These are phyloP conservation scores for Trichoderma sp. DNA, from an alignment of 2,329 filamentous ascomycete species.

Conservation along the genomic window DNA sequence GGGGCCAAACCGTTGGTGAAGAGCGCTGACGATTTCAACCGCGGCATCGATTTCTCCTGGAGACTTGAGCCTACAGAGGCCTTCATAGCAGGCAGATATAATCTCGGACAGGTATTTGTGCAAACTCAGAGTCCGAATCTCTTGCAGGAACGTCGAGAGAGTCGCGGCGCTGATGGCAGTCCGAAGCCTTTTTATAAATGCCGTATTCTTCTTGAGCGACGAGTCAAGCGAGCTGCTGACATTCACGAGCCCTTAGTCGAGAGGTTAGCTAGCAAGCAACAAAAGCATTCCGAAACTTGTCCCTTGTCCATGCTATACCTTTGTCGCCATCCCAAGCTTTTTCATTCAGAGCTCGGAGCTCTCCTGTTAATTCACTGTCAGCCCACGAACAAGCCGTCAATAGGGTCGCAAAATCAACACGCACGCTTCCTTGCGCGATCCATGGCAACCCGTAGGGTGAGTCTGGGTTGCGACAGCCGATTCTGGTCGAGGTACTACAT, in stretches of 20 bases:
- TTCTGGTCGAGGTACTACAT: slow-evolving; percentile 42
- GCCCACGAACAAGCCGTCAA: not conserved
- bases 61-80: slow-evolving; percentile 85
- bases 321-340: slow-evolving; percentile 85
- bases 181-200: slow-evolving; percentile 93
- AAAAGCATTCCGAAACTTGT: not conserved
- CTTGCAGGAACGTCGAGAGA: slow-evolving; percentile 79
- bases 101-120: slow-evolving; percentile 98
- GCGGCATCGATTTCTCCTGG: slow-evolving; percentile 89
- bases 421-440: slow-evolving; percentile 63
- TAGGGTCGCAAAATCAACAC: not conserved
- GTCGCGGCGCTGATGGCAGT: slow-evolving; percentile 81
- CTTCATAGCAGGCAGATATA: slow-evolving; percentile 92
- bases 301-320: slow-evolving; percentile 50
- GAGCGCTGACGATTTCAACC: slow-evolving; percentile 88
- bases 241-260: slow-evolving; percentile 65
- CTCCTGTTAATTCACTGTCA: slow-evolving; percentile 54
- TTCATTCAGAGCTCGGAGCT: slow-evolving; percentile 84
- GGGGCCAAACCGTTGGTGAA: slow-evolving; percentile 92
- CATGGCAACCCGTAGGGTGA: slow-evolving; percentile 47
- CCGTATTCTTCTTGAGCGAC: slow-evolving; percentile 95
- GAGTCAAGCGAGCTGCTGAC: slow-evolving; percentile 83
- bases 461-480: slow-evolving; percentile 24
- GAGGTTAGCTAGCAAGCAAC: not conserved
- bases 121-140: slow-evolving; percentile 84